Evolutionary conservation across 345 rosid genomes (phyloP).

Genomic region (Excoecaria agallocha): DNA sequence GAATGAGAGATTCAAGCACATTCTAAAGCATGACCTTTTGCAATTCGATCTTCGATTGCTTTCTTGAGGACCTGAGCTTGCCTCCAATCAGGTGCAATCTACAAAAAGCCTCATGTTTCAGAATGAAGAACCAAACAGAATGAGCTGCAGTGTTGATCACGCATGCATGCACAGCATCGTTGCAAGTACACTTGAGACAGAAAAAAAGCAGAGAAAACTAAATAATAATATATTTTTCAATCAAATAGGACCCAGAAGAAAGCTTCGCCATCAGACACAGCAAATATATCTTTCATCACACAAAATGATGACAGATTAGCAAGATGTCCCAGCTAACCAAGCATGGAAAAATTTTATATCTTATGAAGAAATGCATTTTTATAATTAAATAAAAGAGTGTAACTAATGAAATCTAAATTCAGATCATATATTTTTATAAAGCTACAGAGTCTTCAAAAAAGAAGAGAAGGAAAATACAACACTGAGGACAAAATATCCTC

Average conservation of each 20-base stretch:
- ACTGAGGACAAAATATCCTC: not conserved
- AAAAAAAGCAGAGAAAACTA: not conserved
- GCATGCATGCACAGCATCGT: not conserved
- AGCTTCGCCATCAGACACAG: not conserved
- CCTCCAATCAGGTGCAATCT: conserved; percentile 86
- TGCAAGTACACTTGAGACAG: not conserved
- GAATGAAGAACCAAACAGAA: not conserved
- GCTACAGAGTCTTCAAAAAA: not conserved
- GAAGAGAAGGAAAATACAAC: not conserved
- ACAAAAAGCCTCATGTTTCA: conserved; percentile 18
- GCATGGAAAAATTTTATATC: not conserved
- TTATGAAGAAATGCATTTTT: not conserved
- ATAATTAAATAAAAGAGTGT: not conserved
- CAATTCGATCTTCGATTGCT: conserved; percentile 58
- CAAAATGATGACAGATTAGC: not conserved
- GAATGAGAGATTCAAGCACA: not conserved
- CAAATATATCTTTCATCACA: not conserved
- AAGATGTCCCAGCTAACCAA: not conserved
- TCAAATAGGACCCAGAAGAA: not conserved
- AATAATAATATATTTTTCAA: not conserved
- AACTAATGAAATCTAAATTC: not conserved
- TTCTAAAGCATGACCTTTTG: conserved; percentile 46
- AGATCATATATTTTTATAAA: not conserved
- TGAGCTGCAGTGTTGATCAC: not conserved
- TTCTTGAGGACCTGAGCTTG: conserved; percentile 71